A percentile compares a stretch with the other conserved stretches of the same genome.
Conservation (phyloP, 139 green algal species). For the Yamagishiella unicocca region DNA sequence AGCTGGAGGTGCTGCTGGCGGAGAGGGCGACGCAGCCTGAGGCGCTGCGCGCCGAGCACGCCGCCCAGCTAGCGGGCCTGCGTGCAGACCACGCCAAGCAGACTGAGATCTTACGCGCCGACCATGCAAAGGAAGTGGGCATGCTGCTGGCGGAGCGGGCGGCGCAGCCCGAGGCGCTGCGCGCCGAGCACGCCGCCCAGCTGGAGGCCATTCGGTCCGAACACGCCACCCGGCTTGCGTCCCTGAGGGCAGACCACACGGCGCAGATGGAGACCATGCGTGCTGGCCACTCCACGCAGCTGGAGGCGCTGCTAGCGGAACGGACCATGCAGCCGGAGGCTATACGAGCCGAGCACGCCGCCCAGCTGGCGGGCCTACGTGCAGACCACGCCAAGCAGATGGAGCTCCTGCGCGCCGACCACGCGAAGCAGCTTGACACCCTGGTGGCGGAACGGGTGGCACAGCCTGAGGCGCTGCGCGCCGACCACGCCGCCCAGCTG, state of each 20-base stretch:
- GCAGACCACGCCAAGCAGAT: background rate
- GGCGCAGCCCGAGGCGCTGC: background rate
- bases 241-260: background rate
- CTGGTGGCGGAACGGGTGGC: background rate
- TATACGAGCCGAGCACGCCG: background rate
- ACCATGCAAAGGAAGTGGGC: background rate
- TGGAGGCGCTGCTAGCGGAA: background rate
- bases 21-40: background rate
- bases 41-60: background rate
- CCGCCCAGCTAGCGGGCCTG: background rate
- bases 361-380: background rate
- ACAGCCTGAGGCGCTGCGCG: background rate
- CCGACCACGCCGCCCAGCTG: background rate
- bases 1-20: slow-evolving; percentile 13
- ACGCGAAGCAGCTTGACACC: background rate
- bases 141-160: background rate
- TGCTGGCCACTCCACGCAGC: background rate
- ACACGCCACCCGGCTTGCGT: background rate
- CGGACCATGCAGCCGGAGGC: background rate
- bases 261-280: slow-evolving; percentile 16
- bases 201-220: background rate
- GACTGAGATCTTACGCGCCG: background rate
- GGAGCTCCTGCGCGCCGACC: background rate
- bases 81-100: background rate
- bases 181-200: background rate